These are phyloP conservation scores for Gymnopilus dilepis DNA, from an alignment of 768 basidiomycete genomes.

Conservation along the genomic window DNA sequence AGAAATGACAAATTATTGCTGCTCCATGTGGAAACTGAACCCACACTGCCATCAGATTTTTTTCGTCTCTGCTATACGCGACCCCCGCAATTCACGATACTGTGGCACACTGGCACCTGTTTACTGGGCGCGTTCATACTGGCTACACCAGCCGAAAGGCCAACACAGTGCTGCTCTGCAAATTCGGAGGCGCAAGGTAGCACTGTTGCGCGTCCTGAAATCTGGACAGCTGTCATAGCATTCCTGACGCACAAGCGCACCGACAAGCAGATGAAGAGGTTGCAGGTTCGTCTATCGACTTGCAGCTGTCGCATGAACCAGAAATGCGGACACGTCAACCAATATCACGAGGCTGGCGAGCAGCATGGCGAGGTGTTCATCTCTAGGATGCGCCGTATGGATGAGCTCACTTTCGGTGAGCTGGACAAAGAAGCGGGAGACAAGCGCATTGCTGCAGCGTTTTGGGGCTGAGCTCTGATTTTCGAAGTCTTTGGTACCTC, in stretches of 20 bases:
- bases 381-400: not conserved
- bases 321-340: not conserved
- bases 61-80: conserved; percentile 7
- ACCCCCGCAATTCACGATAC: conserved; percentile 9
- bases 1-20: not conserved
- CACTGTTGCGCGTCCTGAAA: not conserved
- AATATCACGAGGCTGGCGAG: not conserved
- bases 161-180: too few species aligned
- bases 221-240: not conserved
- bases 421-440: not conserved
- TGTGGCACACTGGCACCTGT: too few species aligned
- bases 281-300: conserved; percentile 3
- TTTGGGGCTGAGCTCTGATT: not conserved
- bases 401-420: not conserved
- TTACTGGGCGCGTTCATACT: too few species aligned
- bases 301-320: not conserved
- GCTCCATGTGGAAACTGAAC: not conserved
- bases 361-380: not conserved
- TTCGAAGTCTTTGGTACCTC: not conserved
- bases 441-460: not conserved
- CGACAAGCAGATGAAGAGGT: conserved; percentile 2
- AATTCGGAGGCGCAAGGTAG: too few species aligned
- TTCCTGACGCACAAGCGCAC: conserved; percentile 2
- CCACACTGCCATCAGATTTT: not conserved
- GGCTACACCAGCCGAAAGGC: not conserved